A percentile compares a stretch with the other conserved stretches of the same genome.
Evolutionary conservation across 805 yeast genomes (phyloP).

Genomic region (Debaryomyces prosopidis): DNA sequence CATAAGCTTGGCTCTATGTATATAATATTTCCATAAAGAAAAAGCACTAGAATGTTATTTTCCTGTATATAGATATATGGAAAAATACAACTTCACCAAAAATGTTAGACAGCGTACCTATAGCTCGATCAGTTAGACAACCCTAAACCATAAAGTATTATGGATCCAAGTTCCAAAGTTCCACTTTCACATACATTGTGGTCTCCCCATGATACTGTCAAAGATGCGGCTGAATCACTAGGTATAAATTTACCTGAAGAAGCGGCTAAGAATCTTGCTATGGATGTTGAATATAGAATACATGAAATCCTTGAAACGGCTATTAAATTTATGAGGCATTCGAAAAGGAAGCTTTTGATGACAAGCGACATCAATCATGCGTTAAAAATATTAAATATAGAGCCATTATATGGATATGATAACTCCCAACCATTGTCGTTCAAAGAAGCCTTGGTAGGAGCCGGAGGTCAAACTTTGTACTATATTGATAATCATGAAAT

Average conservation of each 20-base stretch:
- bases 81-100: background rate
- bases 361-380: constrained; percentile 84
- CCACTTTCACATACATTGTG: constrained; percentile 87
- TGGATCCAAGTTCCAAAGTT: constrained; percentile 42
- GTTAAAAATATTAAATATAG: constrained; percentile 81
- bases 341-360: constrained; percentile 77
- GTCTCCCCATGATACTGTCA: constrained; percentile 97
- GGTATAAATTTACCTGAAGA: constrained; percentile 88
- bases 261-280: constrained; percentile 89
- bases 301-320: constrained; percentile 96
- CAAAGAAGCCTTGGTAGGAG: constrained; percentile 82
- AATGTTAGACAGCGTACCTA: background rate
- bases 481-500: constrained; percentile 91
- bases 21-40: too few relatives aligned
- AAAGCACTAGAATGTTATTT: background rate
- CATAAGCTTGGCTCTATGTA: too few relatives aligned
- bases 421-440: constrained; percentile 69
- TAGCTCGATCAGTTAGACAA: background rate
- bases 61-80: background rate
- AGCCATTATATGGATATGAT: constrained; percentile 90
- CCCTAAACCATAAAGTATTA: constrained; percentile 7
- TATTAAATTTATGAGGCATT: constrained; percentile 91
- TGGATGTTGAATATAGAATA: constrained; percentile 98
- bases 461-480: constrained; percentile 88
- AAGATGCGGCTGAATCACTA: constrained; percentile 90